Conservation (phyloP, 345 rosid genomes). For the Pugionium dolabratum region DNA sequence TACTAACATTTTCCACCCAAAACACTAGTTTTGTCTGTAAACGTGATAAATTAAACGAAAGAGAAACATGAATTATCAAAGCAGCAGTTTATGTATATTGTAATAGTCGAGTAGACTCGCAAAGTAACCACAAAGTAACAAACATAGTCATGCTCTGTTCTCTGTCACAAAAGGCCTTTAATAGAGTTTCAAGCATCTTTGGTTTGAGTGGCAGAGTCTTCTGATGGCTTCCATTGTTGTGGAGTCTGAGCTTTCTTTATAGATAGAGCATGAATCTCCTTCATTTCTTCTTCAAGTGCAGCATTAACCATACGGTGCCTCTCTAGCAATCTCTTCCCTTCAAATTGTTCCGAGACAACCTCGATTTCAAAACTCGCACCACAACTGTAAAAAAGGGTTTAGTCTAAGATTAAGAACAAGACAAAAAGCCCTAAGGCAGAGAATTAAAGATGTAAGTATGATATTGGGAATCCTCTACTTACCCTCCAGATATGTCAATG, state of each 20-base stretch:
- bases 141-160: slow-evolving; percentile 23
- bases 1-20: too few species aligned
- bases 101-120: slow-evolving; percentile 1
- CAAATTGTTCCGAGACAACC: slow-evolving; percentile 71
- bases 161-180: neutral
- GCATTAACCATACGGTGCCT: slow-evolving; percentile 85
- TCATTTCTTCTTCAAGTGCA: slow-evolving; percentile 85
- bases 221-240: slow-evolving; percentile 75
- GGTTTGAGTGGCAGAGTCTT: slow-evolving; percentile 39
- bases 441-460: neutral
- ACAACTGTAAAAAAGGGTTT: slow-evolving; percentile 49
- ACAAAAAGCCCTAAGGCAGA: neutral
- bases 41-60: neutral
- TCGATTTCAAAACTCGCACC: slow-evolving; percentile 81
- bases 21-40: too few species aligned
- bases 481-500: slow-evolving; percentile 96
- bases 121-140: slow-evolving; percentile 5
- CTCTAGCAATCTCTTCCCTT: slow-evolving; percentile 90
- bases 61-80: neutral
- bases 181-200: slow-evolving; percentile 28
- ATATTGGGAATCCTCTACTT: slow-evolving; percentile 18
- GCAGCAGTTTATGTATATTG: neutral
- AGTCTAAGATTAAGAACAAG: slow-evolving; percentile 3
- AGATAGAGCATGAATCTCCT: slow-evolving; percentile 92
- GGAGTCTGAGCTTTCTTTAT: slow-evolving; percentile 82